Percentiles rank a stretch among this genome's conserved stretches.
phyloP scores from a whole-genome alignment of 345 rosid genomes.

The Brassica nigra region DNA sequence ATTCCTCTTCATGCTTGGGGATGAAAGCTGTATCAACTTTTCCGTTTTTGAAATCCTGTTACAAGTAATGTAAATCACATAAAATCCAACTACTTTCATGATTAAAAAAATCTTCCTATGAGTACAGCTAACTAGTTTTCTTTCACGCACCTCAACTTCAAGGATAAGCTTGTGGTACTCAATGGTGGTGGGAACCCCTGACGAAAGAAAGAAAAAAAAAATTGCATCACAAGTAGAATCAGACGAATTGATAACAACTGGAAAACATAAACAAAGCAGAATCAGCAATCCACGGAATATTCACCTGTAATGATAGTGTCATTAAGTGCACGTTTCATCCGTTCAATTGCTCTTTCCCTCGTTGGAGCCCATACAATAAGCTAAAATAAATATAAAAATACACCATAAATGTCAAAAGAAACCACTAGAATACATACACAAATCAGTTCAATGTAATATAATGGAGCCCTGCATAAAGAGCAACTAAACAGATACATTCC shows the following conservation, averaged over 20 bases:
- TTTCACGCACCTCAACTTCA: slow-evolving; percentile 73
- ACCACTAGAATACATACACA: neutral
- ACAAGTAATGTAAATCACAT: neutral
- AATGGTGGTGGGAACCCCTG: slow-evolving; percentile 96
- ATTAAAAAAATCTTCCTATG: neutral
- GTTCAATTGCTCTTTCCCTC: slow-evolving; percentile 93
- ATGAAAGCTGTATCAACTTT: slow-evolving; percentile 99
- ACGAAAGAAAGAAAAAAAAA: neutral
- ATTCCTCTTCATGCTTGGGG: slow-evolving; percentile 88
- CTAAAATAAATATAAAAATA: slow-evolving; percentile 46
- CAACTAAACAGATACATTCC: slow-evolving; percentile 11
- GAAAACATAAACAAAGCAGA: neutral
- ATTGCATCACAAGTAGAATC: neutral
- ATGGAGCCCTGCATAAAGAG: neutral
- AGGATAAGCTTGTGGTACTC: slow-evolving; percentile 97
- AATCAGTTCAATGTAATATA: neutral
- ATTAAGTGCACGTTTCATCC: slow-evolving; percentile 96
- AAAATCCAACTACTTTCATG: neutral
- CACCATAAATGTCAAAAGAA: slow-evolving; percentile 5
- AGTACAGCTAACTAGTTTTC: slow-evolving; percentile 1
- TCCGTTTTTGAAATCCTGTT: slow-evolving; percentile 93
- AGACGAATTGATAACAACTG: neutral
- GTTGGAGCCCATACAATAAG: slow-evolving; percentile 99
- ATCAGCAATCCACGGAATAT: neutral
- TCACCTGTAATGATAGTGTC: slow-evolving; percentile 90